Evolutionary conservation across 352 stramenopile genomes (phyloP), one percentile per base, ranked within the genome.

Genomic region (Pythium catenulatum): DNA sequence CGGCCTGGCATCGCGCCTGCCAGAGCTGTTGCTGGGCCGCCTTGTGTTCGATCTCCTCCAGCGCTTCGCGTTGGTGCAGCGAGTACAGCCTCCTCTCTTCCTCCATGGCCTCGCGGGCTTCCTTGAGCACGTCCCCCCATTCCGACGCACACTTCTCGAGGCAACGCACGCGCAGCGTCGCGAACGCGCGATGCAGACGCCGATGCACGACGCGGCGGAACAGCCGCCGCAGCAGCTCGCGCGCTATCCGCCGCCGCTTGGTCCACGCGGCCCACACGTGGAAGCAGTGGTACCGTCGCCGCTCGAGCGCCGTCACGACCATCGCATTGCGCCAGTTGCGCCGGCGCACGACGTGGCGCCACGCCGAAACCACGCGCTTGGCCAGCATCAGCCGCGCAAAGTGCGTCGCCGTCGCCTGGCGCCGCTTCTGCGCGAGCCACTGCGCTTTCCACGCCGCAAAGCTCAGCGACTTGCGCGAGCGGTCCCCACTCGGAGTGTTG

Each of bases 111-210:
- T 58, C 14, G 14, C 91, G 90, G 1, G 92, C 89, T 19, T 88
- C 52, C 48, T 89, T 89, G n/a, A 95, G 87, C 13, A 91, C 87
- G 27, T 89, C 72, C 2, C 85, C 63, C 92, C 92, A 95, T 36
- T 94, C 89, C 11, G 85, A 43, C 30, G 87, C 68, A 50, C 63
- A 81, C 15, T 82, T 83, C 50, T 93, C 83, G 0, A 89, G 50
- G 46, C 90, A 92, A 25, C 87, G 83, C 54, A 95, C 21, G 14
- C 90, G 87, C 6, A 94, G 73, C 0, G 58, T 65, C 9, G 73
- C 70, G 11, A 94, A 86, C 6, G 52, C 61, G 6, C 48, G 59
- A 8, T 45, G 65, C 1, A 90, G 25, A 1, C 68, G 4, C 19
- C 37, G 63, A 17, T 45, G 50, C 7, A 19, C 11, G 17, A 46